Evolutionary conservation across 106 monocot genomes (phyloP).

Genomic region (Dactylorhiza incarnata): DNA sequence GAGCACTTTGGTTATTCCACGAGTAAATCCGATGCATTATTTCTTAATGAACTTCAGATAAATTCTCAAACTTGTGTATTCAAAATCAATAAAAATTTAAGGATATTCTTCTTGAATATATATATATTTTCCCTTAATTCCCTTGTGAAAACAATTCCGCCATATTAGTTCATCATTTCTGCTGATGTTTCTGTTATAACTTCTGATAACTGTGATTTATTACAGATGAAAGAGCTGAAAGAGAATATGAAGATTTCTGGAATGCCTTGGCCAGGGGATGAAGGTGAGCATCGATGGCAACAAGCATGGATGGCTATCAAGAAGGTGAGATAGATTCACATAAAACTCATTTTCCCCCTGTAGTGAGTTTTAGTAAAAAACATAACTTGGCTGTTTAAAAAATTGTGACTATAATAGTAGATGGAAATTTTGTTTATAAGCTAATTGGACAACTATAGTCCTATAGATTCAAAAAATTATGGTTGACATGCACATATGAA

Average conservation of each 20-base stretch:
- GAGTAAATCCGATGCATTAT: no score
- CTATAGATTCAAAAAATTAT: not conserved
- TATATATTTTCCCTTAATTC: no score
- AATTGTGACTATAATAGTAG: not conserved
- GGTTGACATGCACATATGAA: no score
- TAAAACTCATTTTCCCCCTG: not conserved
- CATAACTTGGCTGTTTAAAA: not conserved
- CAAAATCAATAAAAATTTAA: no score
- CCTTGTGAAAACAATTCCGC: no score
- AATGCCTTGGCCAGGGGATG: conserved; percentile 99
- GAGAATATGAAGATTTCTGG: conserved; percentile 69
- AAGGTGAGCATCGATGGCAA: conserved; percentile 80
- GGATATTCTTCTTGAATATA: no score
- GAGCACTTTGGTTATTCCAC: no score
- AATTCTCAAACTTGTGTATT: no score
- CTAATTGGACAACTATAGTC: not conserved
- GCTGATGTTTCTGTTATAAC: not conserved
- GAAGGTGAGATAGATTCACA: conserved; percentile 37
- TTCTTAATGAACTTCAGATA: no score
- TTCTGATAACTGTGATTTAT: not conserved
- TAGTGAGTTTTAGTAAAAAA: not conserved
- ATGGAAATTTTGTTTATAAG: not conserved
- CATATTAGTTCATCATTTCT: not conserved
- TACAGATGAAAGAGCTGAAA: conserved; percentile 69
- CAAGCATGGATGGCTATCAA: conserved; percentile 88